These are phyloP conservation scores for Rhodamnia argentea DNA, from an alignment of 345 rosid genomes.

Conservation along the genomic window DNA sequence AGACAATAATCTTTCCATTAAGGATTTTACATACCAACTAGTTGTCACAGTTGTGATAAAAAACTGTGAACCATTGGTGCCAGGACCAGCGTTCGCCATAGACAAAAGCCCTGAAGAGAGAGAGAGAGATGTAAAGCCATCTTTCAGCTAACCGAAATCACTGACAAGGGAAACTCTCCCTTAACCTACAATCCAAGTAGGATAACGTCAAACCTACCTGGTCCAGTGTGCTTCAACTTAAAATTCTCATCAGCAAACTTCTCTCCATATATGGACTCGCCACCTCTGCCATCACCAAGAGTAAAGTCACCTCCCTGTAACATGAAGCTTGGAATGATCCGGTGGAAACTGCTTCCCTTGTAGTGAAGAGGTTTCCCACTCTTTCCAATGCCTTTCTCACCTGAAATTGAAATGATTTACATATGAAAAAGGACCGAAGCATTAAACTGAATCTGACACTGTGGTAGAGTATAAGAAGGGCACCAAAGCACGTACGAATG, in stretches of 20 bases:
- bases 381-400: constrained; percentile 87
- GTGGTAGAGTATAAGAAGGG: neutral
- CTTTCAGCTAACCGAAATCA: neutral
- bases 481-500: neutral
- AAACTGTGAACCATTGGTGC: constrained; percentile 95
- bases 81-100: constrained; percentile 91
- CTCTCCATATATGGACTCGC: constrained; percentile 93
- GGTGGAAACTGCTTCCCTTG: constrained; percentile 76
- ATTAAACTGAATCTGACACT: neutral
- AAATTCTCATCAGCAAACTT: constrained; percentile 93
- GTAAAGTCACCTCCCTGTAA: constrained; percentile 96
- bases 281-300: constrained; percentile 90
- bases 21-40: constrained; percentile 49
- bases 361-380: constrained; percentile 83
- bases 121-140: neutral
- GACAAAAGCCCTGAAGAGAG: constrained; percentile 52
- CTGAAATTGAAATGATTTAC: constrained; percentile 15
- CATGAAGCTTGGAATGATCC: constrained; percentile 98
- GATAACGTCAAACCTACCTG: constrained; percentile 34
- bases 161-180: neutral
- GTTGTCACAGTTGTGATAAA: constrained; percentile 90
- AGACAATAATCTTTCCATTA: neutral
- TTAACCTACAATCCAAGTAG: neutral
- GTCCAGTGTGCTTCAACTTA: constrained; percentile 93
- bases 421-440: neutral